phyloP scores from a whole-genome alignment of 225 moss, liverwort and hornwort species.

The Ulota crispa region DNA sequence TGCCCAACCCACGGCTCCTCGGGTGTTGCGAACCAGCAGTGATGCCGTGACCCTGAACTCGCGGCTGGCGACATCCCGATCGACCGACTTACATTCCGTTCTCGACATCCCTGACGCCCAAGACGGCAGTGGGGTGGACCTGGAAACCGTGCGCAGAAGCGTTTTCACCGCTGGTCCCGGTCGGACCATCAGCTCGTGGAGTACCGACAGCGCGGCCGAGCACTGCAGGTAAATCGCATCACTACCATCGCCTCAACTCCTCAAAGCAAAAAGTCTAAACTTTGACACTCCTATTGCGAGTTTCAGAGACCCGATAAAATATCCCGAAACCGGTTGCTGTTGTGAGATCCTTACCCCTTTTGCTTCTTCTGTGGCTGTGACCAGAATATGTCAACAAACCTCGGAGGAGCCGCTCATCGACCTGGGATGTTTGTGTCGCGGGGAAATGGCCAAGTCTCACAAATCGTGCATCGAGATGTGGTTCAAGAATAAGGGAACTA shows the following conservation, averaged over 20 bases:
- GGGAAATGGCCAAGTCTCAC: slow-evolving; percentile 90
- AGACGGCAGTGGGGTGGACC: slow-evolving; percentile 32
- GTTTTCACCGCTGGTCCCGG: slow-evolving; percentile 5
- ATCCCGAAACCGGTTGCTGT: not conserved
- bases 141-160: slow-evolving; percentile 28
- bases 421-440: slow-evolving; percentile 85
- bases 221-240: slow-evolving; percentile 43
- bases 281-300: not conserved
- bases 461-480: slow-evolving; percentile 82
- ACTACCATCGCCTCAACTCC: too few relatives aligned
- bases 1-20: not conserved
- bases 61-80: not conserved
- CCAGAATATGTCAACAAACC: slow-evolving; percentile 86
- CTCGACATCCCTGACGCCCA: slow-evolving; percentile 45
- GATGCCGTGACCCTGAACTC: not conserved
- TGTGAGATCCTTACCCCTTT: not conserved
- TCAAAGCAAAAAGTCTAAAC: not conserved
- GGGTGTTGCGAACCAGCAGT: slow-evolving; percentile 30
- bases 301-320: not conserved
- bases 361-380: not conserved
- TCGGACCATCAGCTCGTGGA: slow-evolving; percentile 55
- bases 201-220: slow-evolving; percentile 57
- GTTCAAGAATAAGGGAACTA: slow-evolving; percentile 94
- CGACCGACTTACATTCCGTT: slow-evolving; percentile 4
- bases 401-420: slow-evolving; percentile 80